Base-by-base conservation (phyloP, 2,329 filamentous ascomycete species). In the Hymenoscyphus occultus region DNA sequence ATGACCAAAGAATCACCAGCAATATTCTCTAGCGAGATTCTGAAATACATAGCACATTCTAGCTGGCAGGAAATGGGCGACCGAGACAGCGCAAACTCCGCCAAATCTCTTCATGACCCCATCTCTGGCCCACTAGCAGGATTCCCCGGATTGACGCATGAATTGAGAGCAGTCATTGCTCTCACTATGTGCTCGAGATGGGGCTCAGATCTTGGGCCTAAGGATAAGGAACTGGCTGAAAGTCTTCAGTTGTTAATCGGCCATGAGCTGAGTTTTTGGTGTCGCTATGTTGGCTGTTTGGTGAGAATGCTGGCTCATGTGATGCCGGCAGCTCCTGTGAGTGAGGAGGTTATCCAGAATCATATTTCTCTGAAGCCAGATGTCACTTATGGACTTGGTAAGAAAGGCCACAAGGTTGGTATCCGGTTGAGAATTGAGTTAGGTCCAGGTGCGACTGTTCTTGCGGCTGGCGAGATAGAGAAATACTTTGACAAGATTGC, bases 131-230 rank as follows among this genome's bases (percentile, higher is more conserved):
- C 90, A 42, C 81, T 93, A 10, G 83, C 85, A 1, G 71, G 71
- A 14, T 82, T 84, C 1, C 91, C 94, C 48, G 92, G 92, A 0
- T 78, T 96, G 32, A 88, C 86, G 1, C 93, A 97, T 74, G 76
- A 86, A 56, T 83, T 87, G 60, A 85, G 92, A 13, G 89, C 90
- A 0, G 76, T 91, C 1, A 80, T 97, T 2, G 91, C 86, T 0
- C 79, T 96, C 3, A 83, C 89, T 0, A 80, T 91, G 1, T 92
- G 87, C 70, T 87, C 90, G 57, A 83, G 92, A 69, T 96, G 92
- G 86, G 90, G 87, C 19, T 87, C 86, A 2, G 83, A 84, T 58
- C 73, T 87, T 3, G 80, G 80, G 0, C 80, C 81, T 1, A 74
- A 78, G 0, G 85, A 88, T 66, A 72, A 58, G 42, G 62, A 54